Percentiles rank a stretch among this genome's conserved stretches.
Evolutionary conservation across 2,329 filamentous ascomycete species (phyloP).

Genomic region (Neurospora crassa): DNA sequence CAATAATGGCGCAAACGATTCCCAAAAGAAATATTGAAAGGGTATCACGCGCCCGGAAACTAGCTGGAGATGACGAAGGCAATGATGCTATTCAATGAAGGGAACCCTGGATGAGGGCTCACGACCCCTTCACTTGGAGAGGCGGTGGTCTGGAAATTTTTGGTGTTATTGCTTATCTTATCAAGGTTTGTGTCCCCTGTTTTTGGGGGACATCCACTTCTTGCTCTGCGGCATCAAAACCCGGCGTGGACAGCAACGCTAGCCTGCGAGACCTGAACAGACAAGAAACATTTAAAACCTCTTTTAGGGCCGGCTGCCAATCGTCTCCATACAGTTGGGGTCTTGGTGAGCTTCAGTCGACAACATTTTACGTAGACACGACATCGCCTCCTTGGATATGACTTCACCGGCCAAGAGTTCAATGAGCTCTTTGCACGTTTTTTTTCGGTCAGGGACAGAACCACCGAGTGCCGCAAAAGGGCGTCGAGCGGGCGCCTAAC

Average conservation of each 20-base stretch:
- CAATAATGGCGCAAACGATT: background rate
- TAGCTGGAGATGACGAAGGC: background rate
- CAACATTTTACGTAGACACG: background rate
- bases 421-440: background rate
- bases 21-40: background rate
- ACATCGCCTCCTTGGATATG: background rate
- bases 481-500: background rate
- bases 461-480: background rate
- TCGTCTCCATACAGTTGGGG: background rate
- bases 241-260: background rate
- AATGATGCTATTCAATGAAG: background rate
- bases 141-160: background rate
- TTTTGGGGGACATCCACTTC: background rate
- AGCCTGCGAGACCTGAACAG: background rate
- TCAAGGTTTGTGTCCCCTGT: background rate
- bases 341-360: background rate
- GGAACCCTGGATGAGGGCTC: background rate
- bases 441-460: background rate
- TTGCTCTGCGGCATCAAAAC: background rate
- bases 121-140: background rate
- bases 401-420: background rate
- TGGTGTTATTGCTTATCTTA: background rate
- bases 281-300: background rate
- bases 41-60: background rate
- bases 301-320: background rate